Percentiles rank a stretch among this genome's conserved stretches.
Conservation (phyloP, 306 rosid genomes). For the Albizia julibrissin region DNA sequence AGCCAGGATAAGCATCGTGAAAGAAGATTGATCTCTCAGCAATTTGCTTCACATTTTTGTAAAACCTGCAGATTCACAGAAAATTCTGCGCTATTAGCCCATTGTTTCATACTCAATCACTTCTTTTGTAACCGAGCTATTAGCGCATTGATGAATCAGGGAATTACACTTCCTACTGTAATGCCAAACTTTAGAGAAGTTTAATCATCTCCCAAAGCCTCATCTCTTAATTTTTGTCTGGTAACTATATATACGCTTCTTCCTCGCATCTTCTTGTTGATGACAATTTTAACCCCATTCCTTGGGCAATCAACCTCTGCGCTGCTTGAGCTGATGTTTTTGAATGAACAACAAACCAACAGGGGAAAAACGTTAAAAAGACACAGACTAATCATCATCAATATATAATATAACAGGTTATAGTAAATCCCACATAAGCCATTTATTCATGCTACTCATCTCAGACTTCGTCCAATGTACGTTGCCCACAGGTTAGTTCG, state of each 20-base stretch:
- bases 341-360: constrained; percentile 31
- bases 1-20: no score
- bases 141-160: not conserved
- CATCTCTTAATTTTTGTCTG: constrained; percentile 82
- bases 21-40: no score
- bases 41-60: no score
- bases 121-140: not conserved
- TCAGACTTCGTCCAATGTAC: not conserved
- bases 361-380: not conserved
- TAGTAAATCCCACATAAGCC: not conserved
- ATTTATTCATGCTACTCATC: not conserved
- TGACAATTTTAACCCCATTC: constrained; percentile 78
- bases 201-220: constrained; percentile 91
- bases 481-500: no score
- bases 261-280: constrained; percentile 72
- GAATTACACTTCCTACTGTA: not conserved
- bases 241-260: constrained; percentile 68
- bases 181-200: not conserved
- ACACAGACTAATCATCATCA: not conserved
- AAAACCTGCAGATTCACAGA: no score
- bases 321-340: constrained; percentile 78
- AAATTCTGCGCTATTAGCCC: not conserved
- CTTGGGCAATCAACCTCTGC: constrained; percentile 85
- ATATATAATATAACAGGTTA: no score
- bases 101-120: not conserved